phyloP scores from a whole-genome alignment of 768 basidiomycete species.

The Leccinellum albellum region DNA sequence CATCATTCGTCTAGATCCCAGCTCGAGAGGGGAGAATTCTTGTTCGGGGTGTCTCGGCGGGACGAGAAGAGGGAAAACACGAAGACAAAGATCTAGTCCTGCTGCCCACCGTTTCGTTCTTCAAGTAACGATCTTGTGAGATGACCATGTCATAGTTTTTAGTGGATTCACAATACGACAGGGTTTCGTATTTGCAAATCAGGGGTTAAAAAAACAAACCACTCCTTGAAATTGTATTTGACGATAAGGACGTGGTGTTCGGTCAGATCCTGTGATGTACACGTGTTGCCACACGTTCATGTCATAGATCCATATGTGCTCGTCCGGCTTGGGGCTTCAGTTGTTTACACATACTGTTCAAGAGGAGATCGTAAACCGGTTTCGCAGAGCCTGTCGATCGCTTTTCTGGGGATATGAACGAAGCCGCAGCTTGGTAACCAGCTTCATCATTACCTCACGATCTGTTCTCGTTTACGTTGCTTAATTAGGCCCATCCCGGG shows the following conservation, averaged over 20 bases:
- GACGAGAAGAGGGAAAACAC: neutral
- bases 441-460: slow-evolving; percentile 32
- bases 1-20: neutral
- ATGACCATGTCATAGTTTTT: neutral
- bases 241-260: slow-evolving; percentile 21
- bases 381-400: slow-evolving; percentile 15
- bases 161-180: neutral
- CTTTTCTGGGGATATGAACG: slow-evolving; percentile 17
- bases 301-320: neutral
- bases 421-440: slow-evolving; percentile 13
- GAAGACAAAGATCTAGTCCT: neutral
- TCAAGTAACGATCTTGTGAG: neutral
- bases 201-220: neutral
- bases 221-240: slow-evolving; percentile 18
- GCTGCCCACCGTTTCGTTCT: neutral
- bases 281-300: slow-evolving; percentile 20
- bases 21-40: neutral
- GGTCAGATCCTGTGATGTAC: slow-evolving; percentile 10
- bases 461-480: slow-evolving; percentile 23
- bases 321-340: neutral
- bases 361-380: slow-evolving; percentile 1
- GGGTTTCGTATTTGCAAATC: slow-evolving; percentile 17
- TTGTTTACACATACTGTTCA: neutral
- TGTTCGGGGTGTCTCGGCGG: neutral
- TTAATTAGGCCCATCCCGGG: slow-evolving; percentile 16